phyloP scores from a whole-genome alignment of 768 basidiomycete genomes.

The Leccinum obscurum region DNA sequence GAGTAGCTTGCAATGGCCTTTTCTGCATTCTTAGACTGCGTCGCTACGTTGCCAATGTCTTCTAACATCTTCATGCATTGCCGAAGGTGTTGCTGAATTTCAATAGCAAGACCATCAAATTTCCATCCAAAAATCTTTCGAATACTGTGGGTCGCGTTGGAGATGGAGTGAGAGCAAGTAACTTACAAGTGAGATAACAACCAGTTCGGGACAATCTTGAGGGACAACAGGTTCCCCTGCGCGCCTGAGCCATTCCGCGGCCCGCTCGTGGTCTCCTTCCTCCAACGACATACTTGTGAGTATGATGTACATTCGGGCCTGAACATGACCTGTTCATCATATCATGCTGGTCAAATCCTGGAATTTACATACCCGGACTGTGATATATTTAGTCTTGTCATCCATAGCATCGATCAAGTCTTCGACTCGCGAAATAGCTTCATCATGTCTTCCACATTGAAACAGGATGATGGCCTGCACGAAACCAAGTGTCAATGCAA shows the following conservation, averaged over 20 bases:
- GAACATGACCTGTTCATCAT: neutral
- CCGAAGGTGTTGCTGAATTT: neutral
- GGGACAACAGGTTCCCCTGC: neutral
- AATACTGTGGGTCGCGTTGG: neutral
- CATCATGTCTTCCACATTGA: conserved; percentile 5
- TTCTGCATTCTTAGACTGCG: neutral
- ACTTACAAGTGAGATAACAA: conserved; percentile 10
- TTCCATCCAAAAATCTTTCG: conserved; percentile 15
- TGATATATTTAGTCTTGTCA: neutral
- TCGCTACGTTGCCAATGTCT: neutral
- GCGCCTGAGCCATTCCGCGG: no score
- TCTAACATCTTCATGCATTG: neutral
- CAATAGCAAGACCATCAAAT: conserved; percentile 1
- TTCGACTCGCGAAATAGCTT: neutral
- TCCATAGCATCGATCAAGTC: neutral
- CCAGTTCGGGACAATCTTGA: neutral
- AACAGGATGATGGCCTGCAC: conserved; percentile 10
- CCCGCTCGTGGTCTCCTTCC: neutral
- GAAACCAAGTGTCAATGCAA: no score
- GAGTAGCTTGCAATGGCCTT: neutral
- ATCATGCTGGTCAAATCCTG: no score
- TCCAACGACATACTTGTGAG: neutral
- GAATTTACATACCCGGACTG: conserved; percentile 1
- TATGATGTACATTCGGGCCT: conserved; percentile 12
- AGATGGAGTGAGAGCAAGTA: fast-evolving